These are phyloP conservation scores for Alloteropsis semialata DNA, from an alignment of 176 grass and related monocot species.

Conservation along the genomic window DNA sequence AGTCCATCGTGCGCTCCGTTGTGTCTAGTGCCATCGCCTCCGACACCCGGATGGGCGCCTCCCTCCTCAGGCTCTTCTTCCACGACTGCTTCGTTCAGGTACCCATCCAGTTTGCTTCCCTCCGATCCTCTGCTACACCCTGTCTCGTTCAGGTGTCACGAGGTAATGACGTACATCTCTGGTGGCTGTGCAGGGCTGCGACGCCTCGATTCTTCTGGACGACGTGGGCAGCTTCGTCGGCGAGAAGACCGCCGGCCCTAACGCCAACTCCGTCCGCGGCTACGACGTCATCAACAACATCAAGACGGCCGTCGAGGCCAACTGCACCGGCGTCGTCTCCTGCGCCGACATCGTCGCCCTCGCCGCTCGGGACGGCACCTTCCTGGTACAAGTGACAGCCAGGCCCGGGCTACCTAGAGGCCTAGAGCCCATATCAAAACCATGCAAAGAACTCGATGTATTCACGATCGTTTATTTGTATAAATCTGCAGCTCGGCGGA, in stretches of 20 bases:
- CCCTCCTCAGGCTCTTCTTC: conserved; percentile 71
- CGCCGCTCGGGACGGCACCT: conserved; percentile 61
- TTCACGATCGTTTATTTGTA: background rate
- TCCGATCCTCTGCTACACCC: no score
- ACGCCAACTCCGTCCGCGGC: conserved; percentile 46
- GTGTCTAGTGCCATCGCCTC: conserved; percentile 25
- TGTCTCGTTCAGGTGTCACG: no score
- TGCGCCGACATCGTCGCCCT: conserved; percentile 84
- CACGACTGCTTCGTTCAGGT: conserved; percentile 82
- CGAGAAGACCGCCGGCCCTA: conserved; percentile 50
- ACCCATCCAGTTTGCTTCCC: background rate
- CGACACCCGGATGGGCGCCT: conserved; percentile 58
- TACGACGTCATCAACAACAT: conserved; percentile 53
- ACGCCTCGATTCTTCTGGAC: conserved; percentile 59
- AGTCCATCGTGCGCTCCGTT: conserved; percentile 16
- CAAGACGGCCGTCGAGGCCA: conserved; percentile 34
- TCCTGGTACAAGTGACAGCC: conserved; percentile 37
- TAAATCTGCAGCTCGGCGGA: conserved; percentile 36
- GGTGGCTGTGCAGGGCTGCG: conserved; percentile 49
- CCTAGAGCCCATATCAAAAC: no score
- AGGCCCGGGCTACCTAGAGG: no score
- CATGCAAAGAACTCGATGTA: no score
- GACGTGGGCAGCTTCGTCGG: conserved; percentile 33
- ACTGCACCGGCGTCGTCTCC: conserved; percentile 53
- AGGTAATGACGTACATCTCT: no score